Percentiles rank a stretch among this genome's conserved stretches.
These are phyloP conservation scores for Populus hybrid DNA, from an alignment of 441 rosid genomes.

Conservation along the genomic window DNA sequence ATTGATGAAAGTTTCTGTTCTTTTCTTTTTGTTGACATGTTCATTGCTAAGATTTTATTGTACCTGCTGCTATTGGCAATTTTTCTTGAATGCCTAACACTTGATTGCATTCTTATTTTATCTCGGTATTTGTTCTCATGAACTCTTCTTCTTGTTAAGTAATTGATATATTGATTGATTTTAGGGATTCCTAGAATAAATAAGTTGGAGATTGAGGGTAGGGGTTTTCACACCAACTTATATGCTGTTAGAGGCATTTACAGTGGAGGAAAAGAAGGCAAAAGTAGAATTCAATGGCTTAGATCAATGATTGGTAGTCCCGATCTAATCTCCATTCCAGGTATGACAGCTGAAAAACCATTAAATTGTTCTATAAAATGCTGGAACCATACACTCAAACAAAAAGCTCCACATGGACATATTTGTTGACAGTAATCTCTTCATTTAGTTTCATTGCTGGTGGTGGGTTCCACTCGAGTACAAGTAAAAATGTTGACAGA, in stretches of 20 bases:
- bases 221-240: slow-evolving; percentile 91
- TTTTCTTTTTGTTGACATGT: not conserved
- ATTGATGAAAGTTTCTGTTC: not conserved
- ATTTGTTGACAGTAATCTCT: not conserved
- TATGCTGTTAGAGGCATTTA: slow-evolving; percentile 83
- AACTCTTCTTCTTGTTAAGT: not conserved
- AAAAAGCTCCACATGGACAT: not conserved
- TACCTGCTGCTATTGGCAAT: not conserved
- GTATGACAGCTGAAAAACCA: slow-evolving; percentile 31
- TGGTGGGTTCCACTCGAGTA: too few species aligned
- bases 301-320: slow-evolving; percentile 98
- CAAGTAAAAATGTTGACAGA: too few species aligned
- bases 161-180: slow-evolving; percentile 8
- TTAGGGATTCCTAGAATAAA: slow-evolving; percentile 82
- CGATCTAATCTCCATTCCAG: slow-evolving; percentile 92
- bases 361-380: not conserved
- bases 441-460: not conserved
- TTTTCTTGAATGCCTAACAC: slow-evolving; percentile 1
- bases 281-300: slow-evolving; percentile 96
- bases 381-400: not conserved
- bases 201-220: slow-evolving; percentile 92
- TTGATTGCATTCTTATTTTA: not conserved
- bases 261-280: slow-evolving; percentile 97
- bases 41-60: not conserved
- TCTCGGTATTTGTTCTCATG: slow-evolving; percentile 1